These are phyloP conservation scores for Penicillium italicum DNA, from an alignment of 2,329 filamentous ascomycete genomes.

Conservation along the genomic window DNA sequence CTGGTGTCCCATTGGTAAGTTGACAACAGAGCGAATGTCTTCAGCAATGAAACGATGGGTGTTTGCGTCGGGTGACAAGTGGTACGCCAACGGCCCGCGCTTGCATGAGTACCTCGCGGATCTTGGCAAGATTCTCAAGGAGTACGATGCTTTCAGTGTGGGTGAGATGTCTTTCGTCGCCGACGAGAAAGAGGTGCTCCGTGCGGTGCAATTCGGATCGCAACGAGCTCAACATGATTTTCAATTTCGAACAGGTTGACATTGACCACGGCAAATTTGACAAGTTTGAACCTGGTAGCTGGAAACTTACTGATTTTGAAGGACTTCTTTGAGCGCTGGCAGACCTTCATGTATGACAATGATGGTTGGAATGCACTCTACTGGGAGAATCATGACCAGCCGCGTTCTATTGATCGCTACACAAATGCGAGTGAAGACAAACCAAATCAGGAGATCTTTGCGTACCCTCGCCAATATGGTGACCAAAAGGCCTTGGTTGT, in stretches of 20 bases:
- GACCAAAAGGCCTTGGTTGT: conserved; percentile 34
- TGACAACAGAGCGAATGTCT: too few relatives aligned
- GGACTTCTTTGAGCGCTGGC: conserved; percentile 55
- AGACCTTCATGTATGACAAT: conserved; percentile 56
- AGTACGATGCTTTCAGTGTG: conserved; percentile 58
- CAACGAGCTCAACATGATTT: conserved; percentile 67
- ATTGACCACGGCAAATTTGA: conserved; percentile 53
- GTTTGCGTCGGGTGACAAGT: conserved; percentile 27
- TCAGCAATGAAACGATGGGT: too few relatives aligned
- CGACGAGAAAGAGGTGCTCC: conserved; percentile 50
- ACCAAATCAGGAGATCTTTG: conserved; percentile 54
- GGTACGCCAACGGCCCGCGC: conserved; percentile 56
- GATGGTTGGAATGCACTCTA: conserved; percentile 64
- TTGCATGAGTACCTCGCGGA: conserved; percentile 57
- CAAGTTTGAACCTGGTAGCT: conserved; percentile 48
- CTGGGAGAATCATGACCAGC: conserved; percentile 65
- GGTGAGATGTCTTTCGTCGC: conserved; percentile 58
- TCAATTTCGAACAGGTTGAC: conserved; percentile 67
- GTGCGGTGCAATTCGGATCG: conserved; percentile 55
- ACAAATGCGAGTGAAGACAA: conserved; percentile 50
- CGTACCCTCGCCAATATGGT: conserved; percentile 48
- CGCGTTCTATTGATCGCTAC: conserved; percentile 57
- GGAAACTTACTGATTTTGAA: conserved; percentile 53
- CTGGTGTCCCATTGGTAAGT: too few relatives aligned
- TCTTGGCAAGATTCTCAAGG: conserved; percentile 51